These are phyloP conservation scores for Xanthoconium stramineum DNA, from an alignment of 768 basidiomycete genomes.

Conservation along the genomic window DNA sequence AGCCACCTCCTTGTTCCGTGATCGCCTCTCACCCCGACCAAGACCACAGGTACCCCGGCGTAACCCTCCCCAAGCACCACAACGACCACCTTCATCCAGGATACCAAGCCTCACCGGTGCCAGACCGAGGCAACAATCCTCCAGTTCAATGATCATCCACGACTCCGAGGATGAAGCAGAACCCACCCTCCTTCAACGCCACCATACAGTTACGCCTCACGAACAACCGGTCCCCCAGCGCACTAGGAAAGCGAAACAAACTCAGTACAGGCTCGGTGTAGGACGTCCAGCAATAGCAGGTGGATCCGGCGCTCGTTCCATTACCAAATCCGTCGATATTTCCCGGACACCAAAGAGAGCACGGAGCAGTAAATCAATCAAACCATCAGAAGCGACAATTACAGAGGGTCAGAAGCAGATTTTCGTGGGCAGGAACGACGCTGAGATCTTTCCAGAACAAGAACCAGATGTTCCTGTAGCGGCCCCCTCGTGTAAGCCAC, in stretches of 20 bases:
- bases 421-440: not conserved
- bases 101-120: conserved; percentile 27
- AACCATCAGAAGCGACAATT: conserved; percentile 55
- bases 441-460: conserved; percentile 24
- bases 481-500: conserved; percentile 14
- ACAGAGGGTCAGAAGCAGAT: conserved; percentile 40
- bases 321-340: conserved; percentile 58
- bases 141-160: conserved; percentile 37
- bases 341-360: conserved; percentile 44
- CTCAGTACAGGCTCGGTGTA: conserved; percentile 66
- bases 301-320: conserved; percentile 60
- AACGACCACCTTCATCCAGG: conserved; percentile 33
- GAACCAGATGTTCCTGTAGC: conserved; percentile 18
- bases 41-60: conserved; percentile 28
- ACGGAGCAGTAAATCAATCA: conserved; percentile 48
- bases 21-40: conserved; percentile 30
- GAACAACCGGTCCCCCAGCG: conserved; percentile 32
- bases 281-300: conserved; percentile 67
- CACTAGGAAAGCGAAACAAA: conserved; percentile 69
- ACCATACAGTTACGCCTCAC: conserved; percentile 8
- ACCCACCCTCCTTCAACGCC: conserved; percentile 22
- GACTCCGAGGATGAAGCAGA: conserved; percentile 44
- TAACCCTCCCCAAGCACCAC: conserved; percentile 18
- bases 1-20: conserved; percentile 33
- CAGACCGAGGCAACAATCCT: conserved; percentile 32